These are phyloP conservation scores for Zea luxurians DNA, from an alignment of 176 grass and related monocot species.

Conservation along the genomic window DNA sequence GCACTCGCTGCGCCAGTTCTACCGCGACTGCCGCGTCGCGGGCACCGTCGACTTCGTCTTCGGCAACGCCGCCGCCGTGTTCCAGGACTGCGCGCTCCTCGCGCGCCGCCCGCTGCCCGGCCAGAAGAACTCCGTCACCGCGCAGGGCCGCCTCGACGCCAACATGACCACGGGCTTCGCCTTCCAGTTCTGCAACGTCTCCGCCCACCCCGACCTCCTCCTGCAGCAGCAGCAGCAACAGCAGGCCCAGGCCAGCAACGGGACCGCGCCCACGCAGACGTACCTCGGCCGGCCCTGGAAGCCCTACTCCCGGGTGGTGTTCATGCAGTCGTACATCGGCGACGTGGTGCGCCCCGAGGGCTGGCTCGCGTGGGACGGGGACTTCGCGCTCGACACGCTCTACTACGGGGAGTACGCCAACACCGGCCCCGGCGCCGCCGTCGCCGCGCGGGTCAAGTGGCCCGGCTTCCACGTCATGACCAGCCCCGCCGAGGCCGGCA, in stretches of 20 bases:
- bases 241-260: too few species aligned
- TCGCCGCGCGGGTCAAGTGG: constrained; percentile 48
- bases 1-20: constrained; percentile 87
- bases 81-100: constrained; percentile 58
- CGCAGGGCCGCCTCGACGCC: constrained; percentile 59
- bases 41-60: constrained; percentile 95
- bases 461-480: constrained; percentile 57
- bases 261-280: not conserved
- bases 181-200: constrained; percentile 77
- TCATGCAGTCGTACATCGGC: constrained; percentile 68
- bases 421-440: constrained; percentile 45
- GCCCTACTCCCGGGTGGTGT: constrained; percentile 47
- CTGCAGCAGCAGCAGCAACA: too few species aligned
- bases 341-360: constrained; percentile 50
- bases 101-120: constrained; percentile 35
- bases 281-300: constrained; percentile 79
- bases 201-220: constrained; percentile 48
- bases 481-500: constrained; percentile 27
- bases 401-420: constrained; percentile 77
- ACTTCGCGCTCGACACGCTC: constrained; percentile 53
- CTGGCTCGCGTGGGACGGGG: constrained; percentile 62
- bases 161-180: constrained; percentile 73
- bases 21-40: constrained; percentile 60
- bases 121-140: constrained; percentile 78
- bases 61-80: constrained; percentile 76